Evolutionary conservation across 441 rosid genomes (phyloP).

Genomic region (Bocquillonia castaneifolia): DNA sequence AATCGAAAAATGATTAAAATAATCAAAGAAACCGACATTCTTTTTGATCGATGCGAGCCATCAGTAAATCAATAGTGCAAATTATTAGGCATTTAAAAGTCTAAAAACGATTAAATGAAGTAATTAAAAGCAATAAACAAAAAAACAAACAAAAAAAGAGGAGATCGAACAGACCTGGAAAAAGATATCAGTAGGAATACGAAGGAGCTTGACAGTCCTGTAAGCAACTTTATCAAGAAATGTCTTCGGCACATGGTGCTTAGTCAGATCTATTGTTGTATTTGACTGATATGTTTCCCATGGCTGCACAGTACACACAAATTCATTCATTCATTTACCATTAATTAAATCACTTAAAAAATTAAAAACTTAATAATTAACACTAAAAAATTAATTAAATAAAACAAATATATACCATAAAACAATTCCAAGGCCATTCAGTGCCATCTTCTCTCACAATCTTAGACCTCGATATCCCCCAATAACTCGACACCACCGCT

Average conservation of each 20-base stretch:
- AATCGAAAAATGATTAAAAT: too few relatives aligned
- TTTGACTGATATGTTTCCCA: slow-evolving; percentile 63
- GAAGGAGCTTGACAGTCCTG: slow-evolving; percentile 54
- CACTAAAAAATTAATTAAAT: neutral
- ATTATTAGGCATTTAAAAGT: too few relatives aligned
- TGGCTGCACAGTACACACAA: slow-evolving; percentile 37
- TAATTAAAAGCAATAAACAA: neutral
- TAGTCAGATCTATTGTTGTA: slow-evolving; percentile 55
- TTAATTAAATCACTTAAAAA: neutral
- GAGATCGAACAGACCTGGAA: slow-evolving; percentile 45
- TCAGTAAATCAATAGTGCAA: too few relatives aligned
- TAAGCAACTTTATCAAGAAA: slow-evolving; percentile 56
- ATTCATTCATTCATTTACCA: neutral
- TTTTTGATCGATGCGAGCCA: too few relatives aligned
- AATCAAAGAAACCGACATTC: too few relatives aligned
- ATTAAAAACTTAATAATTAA: neutral
- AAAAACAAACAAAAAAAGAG: neutral
- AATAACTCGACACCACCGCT: slow-evolving; percentile 38
- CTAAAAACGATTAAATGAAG: too few relatives aligned
- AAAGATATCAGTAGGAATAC: slow-evolving; percentile 63
- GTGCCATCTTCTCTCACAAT: slow-evolving; percentile 58
- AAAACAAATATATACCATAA: slow-evolving; percentile 43
- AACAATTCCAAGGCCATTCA: slow-evolving; percentile 77
- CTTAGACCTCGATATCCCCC: slow-evolving; percentile 68
- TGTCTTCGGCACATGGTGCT: slow-evolving; percentile 61